A percentile compares a stretch with the other conserved stretches of the same genome.
Evolutionary conservation across 768 basidiomycete species (phyloP).

Genomic region (Auricularia sp.): DNA sequence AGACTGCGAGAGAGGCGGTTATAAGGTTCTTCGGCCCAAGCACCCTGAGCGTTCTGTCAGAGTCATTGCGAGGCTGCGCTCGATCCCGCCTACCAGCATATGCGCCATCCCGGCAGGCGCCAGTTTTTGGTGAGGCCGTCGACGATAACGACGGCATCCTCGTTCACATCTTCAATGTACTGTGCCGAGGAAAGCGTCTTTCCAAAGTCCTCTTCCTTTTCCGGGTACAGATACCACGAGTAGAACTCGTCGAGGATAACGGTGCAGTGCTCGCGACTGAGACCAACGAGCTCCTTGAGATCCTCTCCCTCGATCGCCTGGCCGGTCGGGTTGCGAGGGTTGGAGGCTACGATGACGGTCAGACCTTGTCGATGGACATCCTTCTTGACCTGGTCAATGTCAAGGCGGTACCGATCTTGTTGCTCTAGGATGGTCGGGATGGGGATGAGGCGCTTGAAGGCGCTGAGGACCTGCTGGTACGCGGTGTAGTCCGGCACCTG

Average conservation of each 20-base stretch:
- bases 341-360: slow-evolving; percentile 77
- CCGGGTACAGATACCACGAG: slow-evolving; percentile 90
- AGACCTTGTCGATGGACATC: slow-evolving; percentile 79
- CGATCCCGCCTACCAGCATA: slow-evolving; percentile 44
- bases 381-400: slow-evolving; percentile 73
- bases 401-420: slow-evolving; percentile 54
- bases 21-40: slow-evolving; percentile 82
- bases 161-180: slow-evolving; percentile 80
- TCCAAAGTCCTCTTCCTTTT: slow-evolving; percentile 61
- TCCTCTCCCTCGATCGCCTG: slow-evolving; percentile 74
- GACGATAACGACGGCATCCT: slow-evolving; percentile 77
- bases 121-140: slow-evolving; percentile 96
- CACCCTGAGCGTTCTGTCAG: slow-evolving; percentile 35
- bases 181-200: slow-evolving; percentile 72
- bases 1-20: slow-evolving; percentile 83
- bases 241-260: slow-evolving; percentile 63
- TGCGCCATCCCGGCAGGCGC: slow-evolving; percentile 89
- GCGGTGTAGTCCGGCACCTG: slow-evolving; percentile 84
- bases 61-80: not conserved
- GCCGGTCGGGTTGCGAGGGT: slow-evolving; percentile 97
- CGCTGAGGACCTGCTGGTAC: slow-evolving; percentile 19
- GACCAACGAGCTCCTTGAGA: slow-evolving; percentile 64
- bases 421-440: slow-evolving; percentile 54
- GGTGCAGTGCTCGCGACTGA: slow-evolving; percentile 71
- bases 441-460: slow-evolving; percentile 82